Evolutionary conservation across 768 basidiomycete species (phyloP).

Genomic region (Leccinum uliginosum): DNA sequence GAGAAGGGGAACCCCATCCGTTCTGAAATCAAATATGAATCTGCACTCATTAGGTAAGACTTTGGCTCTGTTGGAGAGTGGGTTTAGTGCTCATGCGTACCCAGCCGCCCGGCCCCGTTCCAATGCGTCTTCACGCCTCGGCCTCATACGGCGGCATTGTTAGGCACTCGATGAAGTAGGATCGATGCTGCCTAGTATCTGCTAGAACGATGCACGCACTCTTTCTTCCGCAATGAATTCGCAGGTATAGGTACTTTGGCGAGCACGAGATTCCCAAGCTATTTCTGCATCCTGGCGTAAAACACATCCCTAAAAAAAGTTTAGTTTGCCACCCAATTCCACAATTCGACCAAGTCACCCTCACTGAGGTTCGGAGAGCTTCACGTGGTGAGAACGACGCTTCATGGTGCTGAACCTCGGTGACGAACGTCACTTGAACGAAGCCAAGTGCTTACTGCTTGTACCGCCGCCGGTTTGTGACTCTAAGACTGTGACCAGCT

Average conservation of each 20-base stretch:
- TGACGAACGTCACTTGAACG: neutral
- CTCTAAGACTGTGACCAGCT: neutral
- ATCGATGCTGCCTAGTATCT: neutral
- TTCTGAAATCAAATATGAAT: neutral
- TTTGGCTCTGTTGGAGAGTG: neutral
- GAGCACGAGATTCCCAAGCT: neutral
- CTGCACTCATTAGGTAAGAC: neutral
- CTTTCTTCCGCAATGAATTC: neutral
- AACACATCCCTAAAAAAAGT: neutral
- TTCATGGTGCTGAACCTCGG: neutral
- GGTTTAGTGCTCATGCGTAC: neutral
- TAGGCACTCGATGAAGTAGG: neutral
- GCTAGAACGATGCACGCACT: neutral
- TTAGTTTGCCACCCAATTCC: neutral
- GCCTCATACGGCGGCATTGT: neutral
- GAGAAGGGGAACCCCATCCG: neutral
- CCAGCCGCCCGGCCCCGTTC: constrained; percentile 1
- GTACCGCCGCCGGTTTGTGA: neutral
- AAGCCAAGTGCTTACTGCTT: neutral
- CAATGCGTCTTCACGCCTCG: neutral
- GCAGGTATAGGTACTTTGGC: neutral
- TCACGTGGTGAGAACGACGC: too few species aligned
- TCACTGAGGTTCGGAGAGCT: neutral
- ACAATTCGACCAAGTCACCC: neutral
- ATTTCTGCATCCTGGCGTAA: neutral